These are phyloP conservation scores for Ophiosphaerella herpotricha DNA, from an alignment of 2,329 filamentous ascomycete species.

Conservation along the genomic window DNA sequence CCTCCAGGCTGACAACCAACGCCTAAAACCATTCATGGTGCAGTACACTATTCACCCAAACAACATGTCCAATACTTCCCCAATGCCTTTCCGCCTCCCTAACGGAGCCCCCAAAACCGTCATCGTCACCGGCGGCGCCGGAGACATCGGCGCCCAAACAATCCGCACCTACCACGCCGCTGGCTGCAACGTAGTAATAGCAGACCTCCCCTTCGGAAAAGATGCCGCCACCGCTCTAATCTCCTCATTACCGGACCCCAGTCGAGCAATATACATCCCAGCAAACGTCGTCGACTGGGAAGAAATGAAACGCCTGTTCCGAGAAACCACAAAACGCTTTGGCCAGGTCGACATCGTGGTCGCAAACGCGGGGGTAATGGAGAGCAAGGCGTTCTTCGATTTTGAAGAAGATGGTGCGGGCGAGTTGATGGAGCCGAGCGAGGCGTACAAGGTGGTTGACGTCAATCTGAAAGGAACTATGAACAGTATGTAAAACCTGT, in stretches of 20 bases:
- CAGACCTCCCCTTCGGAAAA: conserved; percentile 36
- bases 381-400: conserved; percentile 36
- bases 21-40: no score
- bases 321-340: conserved; percentile 37
- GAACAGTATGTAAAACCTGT: conserved; percentile 42
- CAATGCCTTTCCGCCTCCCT: conserved; percentile 7
- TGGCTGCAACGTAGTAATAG: conserved; percentile 49
- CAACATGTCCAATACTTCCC: conserved; percentile 1
- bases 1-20: no score
- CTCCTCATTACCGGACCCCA: conserved; percentile 27
- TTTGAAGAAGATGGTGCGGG: conserved; percentile 39
- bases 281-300: conserved; percentile 46
- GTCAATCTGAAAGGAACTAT: conserved; percentile 53
- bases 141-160: conserved; percentile 50
- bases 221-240: conserved; percentile 36
- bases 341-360: conserved; percentile 48
- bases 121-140: conserved; percentile 49
- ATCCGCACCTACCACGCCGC: conserved; percentile 42
- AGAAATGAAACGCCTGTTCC: conserved; percentile 44
- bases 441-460: conserved; percentile 38
- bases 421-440: conserved; percentile 32
- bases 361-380: conserved; percentile 52
- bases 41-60: not conserved
- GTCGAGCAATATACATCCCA: conserved; percentile 42
- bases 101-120: conserved; percentile 41